Conservation (phyloP, 306 rosid genomes). For the Luffa acutangula region DNA sequence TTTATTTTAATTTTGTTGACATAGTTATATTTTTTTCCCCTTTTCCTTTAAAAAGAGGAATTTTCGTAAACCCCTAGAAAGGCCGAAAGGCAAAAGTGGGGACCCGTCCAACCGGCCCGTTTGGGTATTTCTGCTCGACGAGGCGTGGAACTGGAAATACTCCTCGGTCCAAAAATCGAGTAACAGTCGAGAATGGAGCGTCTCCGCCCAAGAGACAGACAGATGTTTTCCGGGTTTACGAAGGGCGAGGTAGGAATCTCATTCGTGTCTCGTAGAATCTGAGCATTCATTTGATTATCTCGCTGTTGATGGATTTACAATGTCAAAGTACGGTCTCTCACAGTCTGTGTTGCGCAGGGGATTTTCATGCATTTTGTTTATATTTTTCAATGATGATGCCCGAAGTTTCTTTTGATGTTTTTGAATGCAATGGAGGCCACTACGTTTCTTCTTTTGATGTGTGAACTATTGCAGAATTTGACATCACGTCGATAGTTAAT, state of each 20-base stretch:
- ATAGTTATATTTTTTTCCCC: too few relatives aligned
- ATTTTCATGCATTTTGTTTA: not conserved
- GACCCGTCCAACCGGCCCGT: not conserved
- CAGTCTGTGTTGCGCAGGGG: not conserved
- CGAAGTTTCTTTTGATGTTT: not conserved
- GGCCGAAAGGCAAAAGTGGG: not conserved
- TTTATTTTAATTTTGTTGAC: too few relatives aligned
- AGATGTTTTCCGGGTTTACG: slow-evolving; percentile 57
- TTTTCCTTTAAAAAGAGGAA: too few relatives aligned
- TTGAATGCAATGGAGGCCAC: not conserved
- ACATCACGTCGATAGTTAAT: not conserved
- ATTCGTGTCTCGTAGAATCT: not conserved
- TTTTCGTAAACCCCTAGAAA: not conserved
- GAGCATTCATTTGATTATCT: not conserved
- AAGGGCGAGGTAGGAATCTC: slow-evolving; percentile 69
- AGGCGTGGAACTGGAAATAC: not conserved
- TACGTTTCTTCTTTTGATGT: not conserved
- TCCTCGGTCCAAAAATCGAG: not conserved
- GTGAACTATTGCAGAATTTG: not conserved
- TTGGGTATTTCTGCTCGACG: not conserved
- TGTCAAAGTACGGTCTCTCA: not conserved
- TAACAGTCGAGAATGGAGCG: slow-evolving; percentile 43
- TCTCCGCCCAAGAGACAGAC: slow-evolving; percentile 73
- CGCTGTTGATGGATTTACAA: not conserved
- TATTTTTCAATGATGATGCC: not conserved